Evolutionary conservation across 106 monocot species (phyloP).

Genomic region (Dendrobium officinale): DNA sequence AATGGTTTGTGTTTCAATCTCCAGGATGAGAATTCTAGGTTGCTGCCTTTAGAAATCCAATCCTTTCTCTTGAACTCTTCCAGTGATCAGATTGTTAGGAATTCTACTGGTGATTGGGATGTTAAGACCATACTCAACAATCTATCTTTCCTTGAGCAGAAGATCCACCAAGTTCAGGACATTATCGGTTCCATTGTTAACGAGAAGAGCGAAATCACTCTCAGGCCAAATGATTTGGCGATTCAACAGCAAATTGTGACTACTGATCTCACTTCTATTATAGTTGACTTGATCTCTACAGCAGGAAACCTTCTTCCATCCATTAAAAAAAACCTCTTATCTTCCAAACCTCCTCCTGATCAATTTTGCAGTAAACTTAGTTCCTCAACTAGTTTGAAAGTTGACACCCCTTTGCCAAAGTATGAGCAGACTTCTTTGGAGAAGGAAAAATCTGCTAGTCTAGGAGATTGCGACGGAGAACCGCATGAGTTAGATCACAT

Average conservation of each 20-base stretch:
- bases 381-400: not conserved
- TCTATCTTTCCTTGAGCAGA: conserved; percentile 87
- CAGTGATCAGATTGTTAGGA: no score
- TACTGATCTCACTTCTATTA: conserved; percentile 63
- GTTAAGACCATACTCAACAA: conserved; percentile 51
- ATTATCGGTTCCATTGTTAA: conserved; percentile 44
- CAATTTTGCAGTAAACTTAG: not conserved
- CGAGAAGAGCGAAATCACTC: conserved; percentile 21
- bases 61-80: not conserved
- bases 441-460: not conserved
- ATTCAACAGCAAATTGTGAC: conserved; percentile 50
- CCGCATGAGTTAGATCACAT: conserved; percentile 15
- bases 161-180: conserved; percentile 74
- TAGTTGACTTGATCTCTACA: conserved; percentile 68
- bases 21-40: no score
- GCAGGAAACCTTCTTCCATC: conserved; percentile 73
- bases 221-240: conserved; percentile 25
- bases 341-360: conserved; percentile 25
- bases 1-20: no score
- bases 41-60: not conserved
- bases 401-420: not conserved
- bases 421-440: not conserved
- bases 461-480: conserved; percentile 17
- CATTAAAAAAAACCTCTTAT: conserved; percentile 33
- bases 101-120: conserved; percentile 38